phyloP scores from a whole-genome alignment of 345 rosid genomes.

The Zanthoxylum bungeanum region DNA sequence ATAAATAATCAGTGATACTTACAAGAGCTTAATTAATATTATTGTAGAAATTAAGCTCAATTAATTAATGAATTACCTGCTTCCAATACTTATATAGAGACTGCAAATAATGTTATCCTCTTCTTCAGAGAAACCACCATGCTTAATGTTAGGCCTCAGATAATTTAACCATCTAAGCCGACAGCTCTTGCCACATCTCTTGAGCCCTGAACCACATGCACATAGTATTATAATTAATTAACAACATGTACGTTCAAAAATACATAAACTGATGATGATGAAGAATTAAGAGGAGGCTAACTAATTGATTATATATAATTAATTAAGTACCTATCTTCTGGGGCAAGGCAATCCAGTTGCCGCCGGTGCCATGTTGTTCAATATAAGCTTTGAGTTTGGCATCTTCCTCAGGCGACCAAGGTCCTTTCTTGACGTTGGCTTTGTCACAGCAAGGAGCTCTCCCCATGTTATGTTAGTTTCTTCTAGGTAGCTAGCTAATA shows the following conservation, averaged over 20 bases:
- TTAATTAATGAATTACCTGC: constrained; percentile 35
- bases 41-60: background rate
- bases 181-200: constrained; percentile 62
- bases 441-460: constrained; percentile 94
- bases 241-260: background rate
- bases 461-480: constrained; percentile 46
- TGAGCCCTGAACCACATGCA: constrained; percentile 32
- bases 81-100: constrained; percentile 49
- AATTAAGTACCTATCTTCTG: constrained; percentile 55
- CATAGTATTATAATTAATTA: background rate
- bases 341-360: constrained; percentile 88
- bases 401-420: constrained; percentile 94
- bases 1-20: background rate
- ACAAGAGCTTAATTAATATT: background rate
- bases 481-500: background rate
- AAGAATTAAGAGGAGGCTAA: background rate
- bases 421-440: constrained; percentile 85
- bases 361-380: constrained; percentile 68
- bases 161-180: constrained; percentile 56
- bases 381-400: constrained; percentile 72
- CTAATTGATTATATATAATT: too few species aligned
- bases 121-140: constrained; percentile 61
- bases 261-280: too few species aligned
- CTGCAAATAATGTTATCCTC: constrained; percentile 56
- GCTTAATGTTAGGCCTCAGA: constrained; percentile 56